These are phyloP conservation scores for Epichloe festucae DNA, from an alignment of 2,329 filamentous ascomycete genomes.

Conservation along the genomic window DNA sequence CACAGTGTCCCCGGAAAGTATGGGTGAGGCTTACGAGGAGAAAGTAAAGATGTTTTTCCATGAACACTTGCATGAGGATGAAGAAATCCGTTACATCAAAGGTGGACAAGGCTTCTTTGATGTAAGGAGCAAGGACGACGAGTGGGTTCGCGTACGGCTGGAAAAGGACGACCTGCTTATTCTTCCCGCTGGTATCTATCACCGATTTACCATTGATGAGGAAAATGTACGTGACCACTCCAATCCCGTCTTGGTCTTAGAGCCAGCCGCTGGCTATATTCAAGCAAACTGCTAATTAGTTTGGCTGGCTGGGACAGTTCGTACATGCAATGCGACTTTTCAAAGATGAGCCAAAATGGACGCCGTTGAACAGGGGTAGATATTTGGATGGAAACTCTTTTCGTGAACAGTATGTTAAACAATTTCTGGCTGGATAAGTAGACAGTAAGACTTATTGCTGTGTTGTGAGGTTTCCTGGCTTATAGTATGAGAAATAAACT, in stretches of 20 bases:
- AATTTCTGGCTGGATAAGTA: slow-evolving; percentile 19
- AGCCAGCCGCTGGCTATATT: not conserved
- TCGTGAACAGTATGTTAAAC: slow-evolving; percentile 61
- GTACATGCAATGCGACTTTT: slow-evolving; percentile 93
- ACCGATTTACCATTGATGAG: slow-evolving; percentile 90
- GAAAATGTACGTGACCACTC: slow-evolving; percentile 55
- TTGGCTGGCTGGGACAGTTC: slow-evolving; percentile 43
- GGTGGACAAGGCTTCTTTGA: slow-evolving; percentile 89
- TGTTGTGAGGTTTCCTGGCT: too few relatives aligned
- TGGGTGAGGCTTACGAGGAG: slow-evolving; percentile 79
- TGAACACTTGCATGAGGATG: slow-evolving; percentile 95
- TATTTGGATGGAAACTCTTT: slow-evolving; percentile 70
- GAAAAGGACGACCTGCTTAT: slow-evolving; percentile 87
- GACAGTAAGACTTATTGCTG: too few relatives aligned
- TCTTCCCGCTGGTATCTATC: slow-evolving; percentile 88
- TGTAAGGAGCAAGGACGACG: slow-evolving; percentile 67
- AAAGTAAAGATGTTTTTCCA: slow-evolving; percentile 91
- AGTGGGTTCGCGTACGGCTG: slow-evolving; percentile 78
- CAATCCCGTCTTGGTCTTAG: not conserved
- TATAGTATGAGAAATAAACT: too few relatives aligned
- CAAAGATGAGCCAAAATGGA: slow-evolving; percentile 99
- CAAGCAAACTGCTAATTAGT: not conserved
- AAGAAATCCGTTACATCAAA: slow-evolving; percentile 92
- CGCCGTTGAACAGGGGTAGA: slow-evolving; percentile 66
- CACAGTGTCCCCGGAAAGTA: slow-evolving; percentile 69